Conservation (phyloP, 768 basidiomycete species). For the Phlegmacium glaucopus region DNA sequence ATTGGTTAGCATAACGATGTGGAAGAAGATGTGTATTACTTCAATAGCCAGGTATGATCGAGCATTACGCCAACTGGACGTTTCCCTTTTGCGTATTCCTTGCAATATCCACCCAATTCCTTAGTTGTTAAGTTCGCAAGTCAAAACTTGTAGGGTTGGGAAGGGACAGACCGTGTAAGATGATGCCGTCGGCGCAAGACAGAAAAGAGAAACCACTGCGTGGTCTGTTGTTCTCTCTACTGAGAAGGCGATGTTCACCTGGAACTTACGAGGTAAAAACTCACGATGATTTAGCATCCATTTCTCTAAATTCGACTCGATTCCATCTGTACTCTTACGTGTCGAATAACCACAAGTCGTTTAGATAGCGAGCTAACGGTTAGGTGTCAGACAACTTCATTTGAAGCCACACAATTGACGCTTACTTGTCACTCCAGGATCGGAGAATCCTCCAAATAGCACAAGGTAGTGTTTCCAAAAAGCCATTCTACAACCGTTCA, state of each 20-base stretch:
- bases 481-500: conserved; percentile 57
- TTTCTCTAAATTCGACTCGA: conserved; percentile 70
- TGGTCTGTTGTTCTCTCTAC: conserved; percentile 44
- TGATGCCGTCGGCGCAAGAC: conserved; percentile 69
- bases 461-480: conserved; percentile 87
- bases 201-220: conserved; percentile 86
- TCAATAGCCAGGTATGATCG: conserved; percentile 87
- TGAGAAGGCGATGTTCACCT: not conserved
- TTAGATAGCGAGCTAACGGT: conserved; percentile 69
- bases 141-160: not conserved
- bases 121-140: not conserved
- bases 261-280: not conserved
- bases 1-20: not conserved
- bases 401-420: too few relatives aligned
- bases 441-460: conserved; percentile 89
- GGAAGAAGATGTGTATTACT: conserved; percentile 37
- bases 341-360: conserved; percentile 85
- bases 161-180: conserved; percentile 70
- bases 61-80: conserved; percentile 83
- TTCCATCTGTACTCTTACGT: conserved; percentile 86
- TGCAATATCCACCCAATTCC: conserved; percentile 82
- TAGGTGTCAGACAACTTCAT: too few relatives aligned
- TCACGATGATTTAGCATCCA: conserved; percentile 71
- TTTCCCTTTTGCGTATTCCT: conserved; percentile 85
- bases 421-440: conserved; percentile 79